Evolutionary conservation across 2,329 filamentous ascomycete species (phyloP).

Genomic region (Cytospora schulzeri): DNA sequence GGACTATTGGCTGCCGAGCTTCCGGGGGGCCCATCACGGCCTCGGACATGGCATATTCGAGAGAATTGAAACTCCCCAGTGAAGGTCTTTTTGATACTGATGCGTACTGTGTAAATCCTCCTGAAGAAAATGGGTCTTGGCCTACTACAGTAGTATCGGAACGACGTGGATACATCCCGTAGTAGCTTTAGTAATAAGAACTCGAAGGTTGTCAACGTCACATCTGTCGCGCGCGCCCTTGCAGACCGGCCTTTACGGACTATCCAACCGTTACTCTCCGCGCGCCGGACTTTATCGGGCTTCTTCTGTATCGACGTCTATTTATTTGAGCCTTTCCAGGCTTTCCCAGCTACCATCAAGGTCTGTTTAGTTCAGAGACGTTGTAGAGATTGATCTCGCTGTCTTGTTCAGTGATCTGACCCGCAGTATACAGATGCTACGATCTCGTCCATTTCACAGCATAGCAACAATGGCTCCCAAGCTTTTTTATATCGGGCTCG

Average conservation of each 20-base stretch:
- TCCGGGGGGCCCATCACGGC: too few relatives aligned
- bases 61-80: too few relatives aligned
- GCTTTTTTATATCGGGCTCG: constrained; percentile 79
- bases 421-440: not conserved
- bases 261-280: not conserved
- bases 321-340: too few relatives aligned
- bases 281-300: not conserved
- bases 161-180: not conserved
- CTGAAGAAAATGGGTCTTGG: too few relatives aligned
- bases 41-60: too few relatives aligned
- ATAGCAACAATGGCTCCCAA: constrained; percentile 54
- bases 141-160: too few relatives aligned
- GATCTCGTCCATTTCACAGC: not conserved
- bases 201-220: not conserved
- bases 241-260: not conserved
- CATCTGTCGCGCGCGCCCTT: not conserved
- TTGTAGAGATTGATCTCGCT: not conserved
- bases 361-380: not conserved
- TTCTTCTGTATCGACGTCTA: too few relatives aligned
- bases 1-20: too few relatives aligned
- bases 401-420: not conserved
- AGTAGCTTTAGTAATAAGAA: not conserved
- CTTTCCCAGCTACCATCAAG: too few relatives aligned
- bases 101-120: too few relatives aligned
- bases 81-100: too few relatives aligned